Percentiles rank a stretch among this genome's conserved stretches.
phyloP scores from a whole-genome alignment of 345 rosid species.

The Turritis glabra region DNA sequence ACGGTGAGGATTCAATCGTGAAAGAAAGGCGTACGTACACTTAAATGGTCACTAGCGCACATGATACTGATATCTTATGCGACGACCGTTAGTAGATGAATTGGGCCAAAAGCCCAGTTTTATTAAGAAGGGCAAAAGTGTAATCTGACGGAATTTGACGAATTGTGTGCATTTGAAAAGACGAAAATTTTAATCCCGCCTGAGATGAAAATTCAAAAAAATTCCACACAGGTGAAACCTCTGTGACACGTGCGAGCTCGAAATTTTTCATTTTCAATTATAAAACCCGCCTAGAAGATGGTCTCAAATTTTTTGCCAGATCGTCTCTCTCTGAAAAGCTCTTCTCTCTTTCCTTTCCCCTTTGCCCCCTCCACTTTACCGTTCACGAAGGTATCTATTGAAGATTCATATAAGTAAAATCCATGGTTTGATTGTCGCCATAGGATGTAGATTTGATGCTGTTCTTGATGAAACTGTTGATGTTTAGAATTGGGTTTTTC shows the following conservation, averaged over 20 bases:
- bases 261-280: slow-evolving; percentile 36
- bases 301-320: slow-evolving; percentile 19
- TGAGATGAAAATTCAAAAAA: slow-evolving; percentile 30
- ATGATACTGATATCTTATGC: neutral
- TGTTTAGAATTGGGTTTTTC: neutral
- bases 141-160: neutral
- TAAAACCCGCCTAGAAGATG: slow-evolving; percentile 39
- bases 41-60: neutral
- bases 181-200: slow-evolving; percentile 32
- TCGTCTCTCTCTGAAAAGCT: slow-evolving; percentile 34
- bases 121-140: neutral
- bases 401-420: slow-evolving; percentile 24
- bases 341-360: slow-evolving; percentile 11
- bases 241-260: slow-evolving; percentile 32
- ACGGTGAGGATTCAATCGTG: slow-evolving; percentile 9
- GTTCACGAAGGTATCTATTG: slow-evolving; percentile 8
- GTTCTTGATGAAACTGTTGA: neutral
- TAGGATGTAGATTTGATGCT: neutral
- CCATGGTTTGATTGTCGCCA: neutral
- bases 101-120: slow-evolving; percentile 16
- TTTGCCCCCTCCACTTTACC: slow-evolving; percentile 29
- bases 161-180: neutral
- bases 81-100: neutral
- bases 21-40: neutral
- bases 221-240: slow-evolving; percentile 10